Evolutionary conservation across 768 basidiomycete genomes (phyloP).

Genomic region (Suillus occidentalis): DNA sequence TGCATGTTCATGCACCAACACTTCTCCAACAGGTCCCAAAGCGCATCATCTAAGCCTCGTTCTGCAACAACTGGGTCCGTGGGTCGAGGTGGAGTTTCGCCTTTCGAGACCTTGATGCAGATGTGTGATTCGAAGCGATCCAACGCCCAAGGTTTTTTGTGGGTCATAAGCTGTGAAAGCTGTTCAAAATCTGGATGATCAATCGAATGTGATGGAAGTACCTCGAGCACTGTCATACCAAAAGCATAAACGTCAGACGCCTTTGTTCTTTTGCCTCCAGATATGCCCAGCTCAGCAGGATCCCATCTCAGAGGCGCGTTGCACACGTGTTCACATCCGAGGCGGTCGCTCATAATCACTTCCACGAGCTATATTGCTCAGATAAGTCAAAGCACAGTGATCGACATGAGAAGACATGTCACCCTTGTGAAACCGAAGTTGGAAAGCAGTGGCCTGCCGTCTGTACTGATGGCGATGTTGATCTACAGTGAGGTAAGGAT

Average conservation of each 20-base stretch:
- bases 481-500: constrained; percentile 30
- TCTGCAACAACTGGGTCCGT: constrained; percentile 30
- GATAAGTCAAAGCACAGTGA: background rate
- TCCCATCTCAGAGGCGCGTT: constrained; percentile 45
- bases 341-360: constrained; percentile 38
- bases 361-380: constrained; percentile 45
- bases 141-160: constrained; percentile 48
- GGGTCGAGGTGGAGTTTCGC: constrained; percentile 45
- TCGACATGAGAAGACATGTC: background rate
- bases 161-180: constrained; percentile 46
- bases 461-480: constrained; percentile 47
- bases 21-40: constrained; percentile 44
- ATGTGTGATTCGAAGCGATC: constrained; percentile 53
- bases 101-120: constrained; percentile 40
- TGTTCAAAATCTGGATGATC: background rate
- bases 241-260: constrained; percentile 55
- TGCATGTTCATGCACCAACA: constrained; percentile 43
- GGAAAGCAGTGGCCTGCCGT: constrained; percentile 51
- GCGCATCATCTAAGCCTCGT: constrained; percentile 45
- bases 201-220: constrained; percentile 14
- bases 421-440: constrained; percentile 61
- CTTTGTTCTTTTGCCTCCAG: constrained; percentile 46
- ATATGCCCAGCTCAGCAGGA: constrained; percentile 54
- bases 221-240: constrained; percentile 60
- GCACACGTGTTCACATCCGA: too few species aligned